phyloP scores from a whole-genome alignment of 148 eudicot species.

The Chenopodium quinoa region DNA sequence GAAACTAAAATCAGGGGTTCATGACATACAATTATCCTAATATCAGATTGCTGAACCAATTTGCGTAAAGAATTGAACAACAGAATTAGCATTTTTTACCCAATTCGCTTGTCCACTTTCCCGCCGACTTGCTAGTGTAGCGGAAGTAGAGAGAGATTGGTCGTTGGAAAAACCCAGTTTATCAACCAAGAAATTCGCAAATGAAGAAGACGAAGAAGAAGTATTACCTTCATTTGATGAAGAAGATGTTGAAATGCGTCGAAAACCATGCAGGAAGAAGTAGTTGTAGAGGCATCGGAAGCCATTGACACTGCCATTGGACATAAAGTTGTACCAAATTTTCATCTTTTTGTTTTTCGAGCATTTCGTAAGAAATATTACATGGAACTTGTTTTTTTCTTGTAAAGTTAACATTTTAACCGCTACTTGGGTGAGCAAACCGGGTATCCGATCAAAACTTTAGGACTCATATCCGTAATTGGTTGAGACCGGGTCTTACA shows the following conservation, averaged over 20 bases:
- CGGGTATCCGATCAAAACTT: no score
- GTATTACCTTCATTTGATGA: not conserved
- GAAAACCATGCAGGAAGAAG: not conserved
- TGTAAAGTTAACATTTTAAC: no score
- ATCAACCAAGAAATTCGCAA: constrained; percentile 6
- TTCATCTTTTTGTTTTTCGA: not conserved
- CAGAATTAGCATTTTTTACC: not conserved
- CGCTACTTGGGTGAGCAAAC: no score
- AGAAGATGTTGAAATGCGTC: not conserved
- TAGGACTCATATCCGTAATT: no score
- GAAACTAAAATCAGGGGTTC: constrained; percentile 23
- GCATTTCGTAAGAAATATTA: no score
- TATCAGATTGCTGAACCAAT: constrained; percentile 23
- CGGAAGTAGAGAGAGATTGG: constrained; percentile 26
- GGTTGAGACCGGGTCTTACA: no score
- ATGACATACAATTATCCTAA: constrained; percentile 21
- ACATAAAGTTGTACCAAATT: not conserved
- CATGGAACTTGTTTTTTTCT: no score
- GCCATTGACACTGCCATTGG: not conserved
- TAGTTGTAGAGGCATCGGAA: not conserved
- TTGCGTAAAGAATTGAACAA: constrained; percentile 24
- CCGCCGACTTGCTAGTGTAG: not conserved
- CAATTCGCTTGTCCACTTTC: not conserved
- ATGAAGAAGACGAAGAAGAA: not conserved
- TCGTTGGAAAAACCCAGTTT: constrained; percentile 18